A percentile compares a stretch with the other conserved stretches of the same genome.
Evolutionary conservation across 176 grass and related monocot species (phyloP).

Genomic region (Oryza glaberrima): DNA sequence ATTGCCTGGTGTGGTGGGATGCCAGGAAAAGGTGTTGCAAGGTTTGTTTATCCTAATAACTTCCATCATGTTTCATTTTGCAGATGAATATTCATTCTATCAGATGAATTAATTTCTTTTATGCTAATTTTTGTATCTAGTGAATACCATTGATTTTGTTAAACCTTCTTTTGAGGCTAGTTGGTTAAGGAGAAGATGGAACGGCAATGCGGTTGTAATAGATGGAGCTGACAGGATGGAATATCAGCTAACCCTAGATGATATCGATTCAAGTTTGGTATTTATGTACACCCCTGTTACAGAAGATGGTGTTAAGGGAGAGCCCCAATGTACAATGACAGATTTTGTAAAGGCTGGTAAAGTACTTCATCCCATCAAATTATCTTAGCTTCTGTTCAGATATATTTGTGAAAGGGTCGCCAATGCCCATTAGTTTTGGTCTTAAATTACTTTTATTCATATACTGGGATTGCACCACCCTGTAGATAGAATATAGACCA

Average conservation of each 20-base stretch:
- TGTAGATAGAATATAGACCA: background rate
- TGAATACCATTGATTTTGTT: constrained; percentile 29
- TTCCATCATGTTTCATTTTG: constrained; percentile 3
- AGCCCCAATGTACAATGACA: constrained; percentile 77
- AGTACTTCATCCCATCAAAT: constrained; percentile 21
- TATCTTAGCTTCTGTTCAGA: constrained; percentile 6
- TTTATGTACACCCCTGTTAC: constrained; percentile 92
- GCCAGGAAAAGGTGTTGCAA: constrained; percentile 81
- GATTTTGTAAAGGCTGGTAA: constrained; percentile 92
- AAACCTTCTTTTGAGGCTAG: constrained; percentile 47
- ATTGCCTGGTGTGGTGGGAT: constrained; percentile 96
- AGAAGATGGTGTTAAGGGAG: constrained; percentile 82
- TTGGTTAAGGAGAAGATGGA: constrained; percentile 89
- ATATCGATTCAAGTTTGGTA: constrained; percentile 85
- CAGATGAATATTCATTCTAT: constrained; percentile 1
- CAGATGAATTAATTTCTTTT: constrained; percentile 5
- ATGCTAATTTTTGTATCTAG: background rate
- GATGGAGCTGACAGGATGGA: constrained; percentile 78
- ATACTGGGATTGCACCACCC: constrained; percentile 6
- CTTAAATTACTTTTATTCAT: constrained; percentile 4
- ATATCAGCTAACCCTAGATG: constrained; percentile 77
- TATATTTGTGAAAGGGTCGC: constrained; percentile 9
- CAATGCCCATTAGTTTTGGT: constrained; percentile 24
- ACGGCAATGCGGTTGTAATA: constrained; percentile 60
- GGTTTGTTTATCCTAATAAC: constrained; percentile 56